A percentile compares a stretch with the other conserved stretches of the same genome.
These are phyloP conservation scores for Cucurbita argyrosperma DNA, from an alignment of 306 rosid species.

Conservation along the genomic window DNA sequence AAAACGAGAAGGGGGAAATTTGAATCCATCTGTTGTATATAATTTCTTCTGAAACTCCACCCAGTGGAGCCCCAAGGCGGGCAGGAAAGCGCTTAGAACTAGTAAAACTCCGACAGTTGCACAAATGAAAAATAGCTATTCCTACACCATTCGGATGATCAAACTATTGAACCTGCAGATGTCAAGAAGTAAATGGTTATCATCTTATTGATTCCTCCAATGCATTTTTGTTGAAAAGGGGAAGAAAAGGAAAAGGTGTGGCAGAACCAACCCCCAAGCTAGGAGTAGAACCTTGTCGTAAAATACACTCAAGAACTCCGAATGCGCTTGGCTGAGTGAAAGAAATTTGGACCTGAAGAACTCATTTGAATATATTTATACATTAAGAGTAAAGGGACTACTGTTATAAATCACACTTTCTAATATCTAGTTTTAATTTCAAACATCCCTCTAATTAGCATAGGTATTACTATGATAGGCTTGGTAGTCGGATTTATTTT, in stretches of 20 bases:
- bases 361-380: background rate
- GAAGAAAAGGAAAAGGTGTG: background rate
- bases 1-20: slow-evolving; percentile 59
- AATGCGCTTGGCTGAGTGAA: slow-evolving; percentile 61
- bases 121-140: slow-evolving; percentile 37
- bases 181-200: background rate
- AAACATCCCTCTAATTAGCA: background rate
- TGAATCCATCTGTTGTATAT: too few relatives aligned
- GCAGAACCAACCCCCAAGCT: slow-evolving; percentile 25
- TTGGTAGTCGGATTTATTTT: background rate
- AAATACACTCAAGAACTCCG: slow-evolving; percentile 71
- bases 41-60: slow-evolving; percentile 64
- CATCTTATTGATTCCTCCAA: background rate
- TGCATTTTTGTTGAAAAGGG: background rate
- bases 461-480: background rate
- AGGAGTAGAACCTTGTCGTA: slow-evolving; percentile 58
- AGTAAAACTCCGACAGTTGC: slow-evolving; percentile 72
- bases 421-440: background rate
- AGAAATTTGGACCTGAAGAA: background rate
- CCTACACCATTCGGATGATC: slow-evolving; percentile 41
- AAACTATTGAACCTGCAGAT: slow-evolving; percentile 46
- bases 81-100: slow-evolving; percentile 68
- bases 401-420: background rate
- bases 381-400: background rate
- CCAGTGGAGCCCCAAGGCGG: slow-evolving; percentile 84